A percentile compares a stretch with the other conserved stretches of the same genome.
phyloP scores from a whole-genome alignment of 129 eudicot genomes.

The Lactuca sativa region DNA sequence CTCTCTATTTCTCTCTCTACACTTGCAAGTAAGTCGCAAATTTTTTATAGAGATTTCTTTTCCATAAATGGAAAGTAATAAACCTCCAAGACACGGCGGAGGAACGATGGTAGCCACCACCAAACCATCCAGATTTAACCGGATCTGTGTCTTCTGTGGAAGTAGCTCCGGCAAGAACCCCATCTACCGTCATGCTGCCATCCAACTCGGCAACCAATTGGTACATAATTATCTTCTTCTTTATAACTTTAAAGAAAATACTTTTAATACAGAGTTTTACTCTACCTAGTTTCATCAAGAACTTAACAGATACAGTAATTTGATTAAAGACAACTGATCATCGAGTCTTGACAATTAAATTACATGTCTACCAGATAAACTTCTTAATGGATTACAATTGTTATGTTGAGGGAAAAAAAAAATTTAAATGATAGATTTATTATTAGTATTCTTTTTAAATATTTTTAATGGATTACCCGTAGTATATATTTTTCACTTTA shows the following conservation, averaged over 20 bases:
- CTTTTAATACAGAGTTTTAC: too few relatives aligned
- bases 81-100: slow-evolving; percentile 24
- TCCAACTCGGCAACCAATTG: slow-evolving; percentile 80
- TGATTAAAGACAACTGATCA: background rate
- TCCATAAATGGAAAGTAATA: slow-evolving; percentile 30
- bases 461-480: too few relatives aligned
- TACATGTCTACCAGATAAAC: background rate
- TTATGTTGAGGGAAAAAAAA: too few relatives aligned
- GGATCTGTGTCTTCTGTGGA: slow-evolving; percentile 92
- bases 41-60: slow-evolving; percentile 6
- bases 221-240: slow-evolving; percentile 29
- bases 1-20: slow-evolving; percentile 13
- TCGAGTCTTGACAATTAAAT: background rate
- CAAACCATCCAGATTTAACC: slow-evolving; percentile 55
- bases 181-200: slow-evolving; percentile 72
- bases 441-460: too few relatives aligned
- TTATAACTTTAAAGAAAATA: too few relatives aligned
- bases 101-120: slow-evolving; percentile 11
- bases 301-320: background rate
- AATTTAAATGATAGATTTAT: too few relatives aligned
- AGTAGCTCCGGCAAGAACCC: slow-evolving; percentile 90
- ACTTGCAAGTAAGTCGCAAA: slow-evolving; percentile 16
- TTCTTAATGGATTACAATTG: too few relatives aligned
- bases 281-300: background rate
- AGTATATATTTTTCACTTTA: too few relatives aligned